Conservation (phyloP, 176 grass and related monocot genomes). For the Ananas comosus region DNA sequence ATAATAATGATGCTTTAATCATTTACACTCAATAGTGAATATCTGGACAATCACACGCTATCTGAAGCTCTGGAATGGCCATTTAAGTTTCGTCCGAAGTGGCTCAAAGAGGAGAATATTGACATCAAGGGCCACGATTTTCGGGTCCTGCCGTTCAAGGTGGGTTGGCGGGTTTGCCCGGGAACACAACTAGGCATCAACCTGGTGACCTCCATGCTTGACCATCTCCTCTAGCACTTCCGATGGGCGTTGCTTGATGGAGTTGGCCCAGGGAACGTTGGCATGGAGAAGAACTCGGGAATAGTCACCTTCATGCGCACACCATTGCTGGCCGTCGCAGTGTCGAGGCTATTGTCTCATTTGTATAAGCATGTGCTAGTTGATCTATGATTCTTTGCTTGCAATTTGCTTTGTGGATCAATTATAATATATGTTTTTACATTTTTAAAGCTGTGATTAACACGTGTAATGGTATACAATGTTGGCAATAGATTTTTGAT, state of each 20-base stretch:
- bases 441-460: not conserved
- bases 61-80: slow-evolving; percentile 35
- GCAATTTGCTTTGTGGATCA: not conserved
- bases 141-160: slow-evolving; percentile 49
- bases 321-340: slow-evolving; percentile 32
- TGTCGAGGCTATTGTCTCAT: slow-evolving; percentile 29
- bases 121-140: slow-evolving; percentile 62
- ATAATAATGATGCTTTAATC: no score
- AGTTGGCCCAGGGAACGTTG: slow-evolving; percentile 23
- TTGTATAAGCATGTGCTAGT: slow-evolving; percentile 33
- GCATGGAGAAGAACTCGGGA: slow-evolving; percentile 39
- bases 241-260: slow-evolving; percentile 38
- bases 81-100: slow-evolving; percentile 36
- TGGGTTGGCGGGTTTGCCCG: slow-evolving; percentile 46
- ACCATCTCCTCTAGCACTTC: slow-evolving; percentile 52
- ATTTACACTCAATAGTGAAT: slow-evolving; percentile 7
- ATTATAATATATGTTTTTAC: not conserved
- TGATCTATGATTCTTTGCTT: slow-evolving; percentile 23
- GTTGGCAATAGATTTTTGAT: no score
- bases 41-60: slow-evolving; percentile 50
- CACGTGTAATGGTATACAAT: no score
- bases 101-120: slow-evolving; percentile 35
- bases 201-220: slow-evolving; percentile 46
- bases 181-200: slow-evolving; percentile 61
- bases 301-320: slow-evolving; percentile 62